These are phyloP conservation scores for Neophaeococcomyces mojaviensis DNA, from an alignment of 2,329 filamentous ascomycete genomes.

Conservation along the genomic window DNA sequence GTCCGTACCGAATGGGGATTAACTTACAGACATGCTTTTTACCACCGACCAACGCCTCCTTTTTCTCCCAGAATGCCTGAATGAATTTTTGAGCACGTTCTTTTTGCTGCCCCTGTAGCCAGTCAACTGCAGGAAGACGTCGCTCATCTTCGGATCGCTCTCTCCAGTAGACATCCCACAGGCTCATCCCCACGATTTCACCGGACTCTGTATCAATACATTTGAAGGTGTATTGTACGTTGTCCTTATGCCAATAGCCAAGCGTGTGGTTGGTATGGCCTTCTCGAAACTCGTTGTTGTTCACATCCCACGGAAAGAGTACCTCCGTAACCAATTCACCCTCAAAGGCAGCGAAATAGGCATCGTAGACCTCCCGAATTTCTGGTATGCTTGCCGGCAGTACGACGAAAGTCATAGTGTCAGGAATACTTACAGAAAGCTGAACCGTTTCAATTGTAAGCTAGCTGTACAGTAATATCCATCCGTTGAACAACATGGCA, in stretches of 20 bases:
- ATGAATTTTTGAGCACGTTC: constrained; percentile 39
- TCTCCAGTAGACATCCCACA: constrained; percentile 37
- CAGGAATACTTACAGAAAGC: background rate
- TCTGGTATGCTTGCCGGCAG: constrained; percentile 41
- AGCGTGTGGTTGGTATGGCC: constrained; percentile 37
- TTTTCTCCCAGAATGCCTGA: constrained; percentile 35
- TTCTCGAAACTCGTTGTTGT: constrained; percentile 31
- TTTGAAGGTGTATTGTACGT: constrained; percentile 42
- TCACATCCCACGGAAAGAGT: constrained; percentile 34
- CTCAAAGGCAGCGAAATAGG: constrained; percentile 42
- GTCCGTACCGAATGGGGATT: background rate
- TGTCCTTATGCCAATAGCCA: constrained; percentile 32
- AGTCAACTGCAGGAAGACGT: constrained; percentile 37
- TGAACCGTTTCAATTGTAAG: too few relatives aligned
- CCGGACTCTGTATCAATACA: constrained; percentile 39
- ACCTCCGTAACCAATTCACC: constrained; percentile 33
- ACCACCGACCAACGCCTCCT: constrained; percentile 36
- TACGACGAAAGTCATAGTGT: constrained; percentile 34
- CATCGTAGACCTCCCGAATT: constrained; percentile 40
- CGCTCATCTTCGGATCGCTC: constrained; percentile 36
- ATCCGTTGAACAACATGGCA: too few relatives aligned
- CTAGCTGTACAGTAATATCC: too few relatives aligned
- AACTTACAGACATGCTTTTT: constrained; percentile 37
- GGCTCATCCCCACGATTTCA: constrained; percentile 42
- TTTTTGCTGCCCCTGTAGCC: constrained; percentile 40